These are phyloP conservation scores for Elasticomyces elasticus DNA, from an alignment of 495 filamentous ascomycete genomes.

Conservation along the genomic window DNA sequence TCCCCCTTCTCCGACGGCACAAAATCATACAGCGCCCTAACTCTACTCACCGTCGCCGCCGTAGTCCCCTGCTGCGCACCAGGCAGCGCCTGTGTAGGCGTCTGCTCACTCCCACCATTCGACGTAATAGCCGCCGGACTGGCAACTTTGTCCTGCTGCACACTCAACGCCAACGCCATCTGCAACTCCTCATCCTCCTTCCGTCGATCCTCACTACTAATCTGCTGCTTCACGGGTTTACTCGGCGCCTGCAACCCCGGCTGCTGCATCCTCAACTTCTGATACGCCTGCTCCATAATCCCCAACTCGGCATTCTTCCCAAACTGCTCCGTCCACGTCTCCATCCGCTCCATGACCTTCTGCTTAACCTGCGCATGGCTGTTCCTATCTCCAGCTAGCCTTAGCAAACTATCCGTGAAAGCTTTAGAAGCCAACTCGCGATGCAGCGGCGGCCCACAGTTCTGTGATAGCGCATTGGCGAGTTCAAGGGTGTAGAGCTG, in stretches of 20 bases:
- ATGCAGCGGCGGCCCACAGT: constrained; percentile 86
- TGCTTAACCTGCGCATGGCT: constrained; percentile 94
- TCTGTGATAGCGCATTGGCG: constrained; percentile 87
- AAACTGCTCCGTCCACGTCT: constrained; percentile 94
- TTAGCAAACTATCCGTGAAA: constrained; percentile 88
- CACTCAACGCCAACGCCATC: constrained; percentile 83
- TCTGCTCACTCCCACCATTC: neutral
- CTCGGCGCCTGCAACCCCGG: constrained; percentile 86
- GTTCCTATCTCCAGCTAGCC: constrained; percentile 82
- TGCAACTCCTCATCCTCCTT: constrained; percentile 97
- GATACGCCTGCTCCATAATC: constrained; percentile 94
- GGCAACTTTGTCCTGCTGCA: constrained; percentile 59
- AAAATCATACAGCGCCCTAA: constrained; percentile 90
- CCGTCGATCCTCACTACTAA: constrained; percentile 80
- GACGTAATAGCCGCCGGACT: neutral
- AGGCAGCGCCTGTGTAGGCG: neutral
- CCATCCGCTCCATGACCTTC: constrained; percentile 94
- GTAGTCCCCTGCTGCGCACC: constrained; percentile 57
- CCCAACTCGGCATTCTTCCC: constrained; percentile 80
- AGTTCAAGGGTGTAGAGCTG: constrained; percentile 97
- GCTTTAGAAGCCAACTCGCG: constrained; percentile 86
- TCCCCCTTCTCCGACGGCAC: constrained; percentile 87
- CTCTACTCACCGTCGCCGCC: constrained; percentile 92
- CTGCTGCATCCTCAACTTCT: constrained; percentile 75
- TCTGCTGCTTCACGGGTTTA: constrained; percentile 80